phyloP scores from a whole-genome alignment of 768 basidiomycete species.

The Sporobolomyces roseus region DNA sequence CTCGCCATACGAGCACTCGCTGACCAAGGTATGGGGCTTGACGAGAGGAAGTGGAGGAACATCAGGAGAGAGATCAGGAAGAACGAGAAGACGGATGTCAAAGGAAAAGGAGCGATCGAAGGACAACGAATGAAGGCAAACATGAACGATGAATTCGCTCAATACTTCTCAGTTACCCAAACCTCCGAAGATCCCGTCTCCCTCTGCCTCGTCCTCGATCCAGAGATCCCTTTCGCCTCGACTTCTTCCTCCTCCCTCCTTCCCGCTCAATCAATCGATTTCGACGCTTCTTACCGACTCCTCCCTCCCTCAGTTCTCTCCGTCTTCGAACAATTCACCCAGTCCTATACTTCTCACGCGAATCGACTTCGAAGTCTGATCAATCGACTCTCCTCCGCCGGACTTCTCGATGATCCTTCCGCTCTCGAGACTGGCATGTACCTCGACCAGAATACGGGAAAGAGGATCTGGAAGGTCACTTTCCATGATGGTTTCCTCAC shows the following conservation, averaged over 20 bases:
- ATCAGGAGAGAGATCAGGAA: conserved; percentile 10
- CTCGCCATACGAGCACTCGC: conserved; percentile 65
- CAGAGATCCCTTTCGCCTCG: conserved; percentile 20
- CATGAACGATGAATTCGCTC: conserved; percentile 20
- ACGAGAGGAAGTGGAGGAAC: conserved; percentile 57
- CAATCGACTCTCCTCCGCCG: conserved; percentile 28
- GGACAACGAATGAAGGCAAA: background rate
- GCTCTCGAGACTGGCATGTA: background rate
- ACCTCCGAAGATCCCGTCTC: conserved; percentile 20
- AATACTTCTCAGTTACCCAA: conserved; percentile 23
- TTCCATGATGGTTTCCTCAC: conserved; percentile 20
- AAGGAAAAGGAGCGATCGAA: conserved; percentile 35
- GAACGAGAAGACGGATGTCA: conserved; percentile 39
- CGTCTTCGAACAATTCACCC: conserved; percentile 5
- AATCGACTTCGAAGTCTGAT: conserved; percentile 22
- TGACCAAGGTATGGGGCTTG: conserved; percentile 62
- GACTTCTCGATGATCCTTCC: conserved; percentile 18
- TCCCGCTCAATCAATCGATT: background rate
- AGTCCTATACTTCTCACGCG: conserved; percentile 24
- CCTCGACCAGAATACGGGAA: background rate
- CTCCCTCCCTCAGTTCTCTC: conserved; percentile 14
- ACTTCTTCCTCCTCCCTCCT: conserved; percentile 4
- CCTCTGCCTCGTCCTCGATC: conserved; percentile 37
- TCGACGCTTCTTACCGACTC: conserved; percentile 27
- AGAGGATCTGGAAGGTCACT: conserved; percentile 4